Evolutionary conservation across 768 basidiomycete genomes (phyloP).

Genomic region (Calocybe gangraenosa): DNA sequence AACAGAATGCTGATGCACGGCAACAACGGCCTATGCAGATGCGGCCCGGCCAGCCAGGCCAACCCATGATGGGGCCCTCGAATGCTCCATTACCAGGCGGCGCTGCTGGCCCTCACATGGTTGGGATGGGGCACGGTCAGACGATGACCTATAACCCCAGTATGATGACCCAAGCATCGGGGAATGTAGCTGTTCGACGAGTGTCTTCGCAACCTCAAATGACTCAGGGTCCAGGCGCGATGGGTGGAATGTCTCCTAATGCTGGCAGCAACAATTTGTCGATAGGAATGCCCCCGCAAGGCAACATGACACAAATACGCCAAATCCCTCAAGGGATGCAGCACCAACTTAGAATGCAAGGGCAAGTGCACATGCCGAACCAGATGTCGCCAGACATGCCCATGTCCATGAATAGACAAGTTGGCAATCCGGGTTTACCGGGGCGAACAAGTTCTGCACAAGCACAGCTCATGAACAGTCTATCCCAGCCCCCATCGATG

Average conservation of each 20-base stretch:
- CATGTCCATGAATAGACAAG: conserved; percentile 35
- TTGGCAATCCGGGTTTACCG: conserved; percentile 35
- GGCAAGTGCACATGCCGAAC: conserved; percentile 8
- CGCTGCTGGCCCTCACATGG: conserved; percentile 28
- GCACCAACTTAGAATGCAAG: conserved; percentile 39
- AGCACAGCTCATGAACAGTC: conserved; percentile 45
- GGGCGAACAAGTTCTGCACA: conserved; percentile 40
- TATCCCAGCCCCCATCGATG: conserved; percentile 32
- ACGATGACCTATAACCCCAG: conserved; percentile 36
- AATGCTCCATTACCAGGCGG: conserved; percentile 9
- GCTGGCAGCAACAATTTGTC: conserved; percentile 28
- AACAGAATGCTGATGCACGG: conserved; percentile 28
- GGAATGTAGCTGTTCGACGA: conserved; percentile 41
- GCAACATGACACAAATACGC: conserved; percentile 31
- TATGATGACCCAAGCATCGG: conserved; percentile 35
- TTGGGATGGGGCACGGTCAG: conserved; percentile 29
- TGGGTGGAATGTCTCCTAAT: conserved; percentile 28
- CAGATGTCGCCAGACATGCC: conserved; percentile 37
- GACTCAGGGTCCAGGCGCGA: conserved; percentile 32
- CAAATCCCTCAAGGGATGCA: conserved; percentile 31
- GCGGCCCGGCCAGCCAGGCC: conserved; percentile 29
- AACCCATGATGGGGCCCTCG: conserved; percentile 14
- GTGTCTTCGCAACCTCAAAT: conserved; percentile 54
- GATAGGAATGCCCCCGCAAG: conserved; percentile 44
- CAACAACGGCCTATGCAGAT: conserved; percentile 31